Conservation (phyloP, 306 rosid genomes). For the Quercus robur region DNA sequence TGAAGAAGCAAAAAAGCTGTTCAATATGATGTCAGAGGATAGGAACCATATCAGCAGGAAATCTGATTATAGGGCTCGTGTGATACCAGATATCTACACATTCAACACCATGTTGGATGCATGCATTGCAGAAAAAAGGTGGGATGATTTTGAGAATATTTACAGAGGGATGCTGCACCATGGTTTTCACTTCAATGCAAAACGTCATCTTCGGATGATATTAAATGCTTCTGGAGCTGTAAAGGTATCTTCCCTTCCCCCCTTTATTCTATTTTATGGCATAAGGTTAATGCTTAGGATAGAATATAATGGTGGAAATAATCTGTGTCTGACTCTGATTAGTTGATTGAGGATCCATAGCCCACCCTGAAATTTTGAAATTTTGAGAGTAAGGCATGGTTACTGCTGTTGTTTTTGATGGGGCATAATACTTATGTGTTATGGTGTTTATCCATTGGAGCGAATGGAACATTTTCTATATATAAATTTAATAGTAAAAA, state of each 20-base stretch:
- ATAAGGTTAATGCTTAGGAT: neutral
- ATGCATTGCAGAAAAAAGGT: constrained; percentile 52
- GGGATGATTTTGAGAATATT: constrained; percentile 67
- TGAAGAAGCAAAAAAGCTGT: constrained; percentile 64
- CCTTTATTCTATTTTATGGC: constrained; percentile 3
- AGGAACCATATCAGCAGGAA: constrained; percentile 29
- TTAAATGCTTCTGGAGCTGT: constrained; percentile 72
- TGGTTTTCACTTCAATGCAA: constrained; percentile 75
- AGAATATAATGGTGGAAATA: too few species aligned
- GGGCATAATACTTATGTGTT: neutral
- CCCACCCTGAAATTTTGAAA: too few species aligned
- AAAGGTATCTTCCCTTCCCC: constrained; percentile 47
- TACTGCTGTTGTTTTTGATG: too few species aligned
- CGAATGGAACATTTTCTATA: neutral
- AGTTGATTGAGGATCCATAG: too few species aligned
- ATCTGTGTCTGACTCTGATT: too few species aligned
- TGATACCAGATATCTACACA: constrained; percentile 74
- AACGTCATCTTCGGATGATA: constrained; percentile 86
- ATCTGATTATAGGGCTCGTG: constrained; percentile 47
- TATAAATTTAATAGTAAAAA: neutral
- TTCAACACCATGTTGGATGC: constrained; percentile 82
- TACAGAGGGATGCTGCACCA: constrained; percentile 62
- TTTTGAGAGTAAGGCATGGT: too few species aligned
- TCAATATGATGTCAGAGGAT: constrained; percentile 59
- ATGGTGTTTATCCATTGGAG: neutral